These are phyloP conservation scores for Platanthera guangdongensis DNA, from an alignment of 106 monocot genomes.

Conservation along the genomic window DNA sequence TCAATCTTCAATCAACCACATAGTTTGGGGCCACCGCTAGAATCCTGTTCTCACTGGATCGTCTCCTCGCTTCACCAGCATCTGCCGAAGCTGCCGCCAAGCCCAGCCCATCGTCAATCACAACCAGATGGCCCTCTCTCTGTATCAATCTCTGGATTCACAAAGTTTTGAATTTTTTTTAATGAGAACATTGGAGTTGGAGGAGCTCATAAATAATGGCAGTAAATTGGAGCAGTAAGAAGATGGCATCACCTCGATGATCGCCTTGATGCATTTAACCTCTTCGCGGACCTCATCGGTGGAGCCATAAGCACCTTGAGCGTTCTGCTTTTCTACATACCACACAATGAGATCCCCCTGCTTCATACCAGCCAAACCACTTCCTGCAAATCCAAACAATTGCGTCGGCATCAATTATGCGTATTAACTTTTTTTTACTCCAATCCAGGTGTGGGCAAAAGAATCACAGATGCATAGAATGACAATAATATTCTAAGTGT, in stretches of 20 bases:
- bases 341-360: slow-evolving; percentile 82
- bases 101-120: slow-evolving; percentile 76
- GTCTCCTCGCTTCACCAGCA: slow-evolving; percentile 29
- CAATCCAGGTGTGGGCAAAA: not conserved
- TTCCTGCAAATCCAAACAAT: slow-evolving; percentile 38
- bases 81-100: slow-evolving; percentile 25
- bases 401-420: too few species aligned
- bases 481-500: too few species aligned
- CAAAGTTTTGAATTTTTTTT: not conserved
- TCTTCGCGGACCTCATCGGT: slow-evolving; percentile 75
- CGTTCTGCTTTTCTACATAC: slow-evolving; percentile 86
- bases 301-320: slow-evolving; percentile 44
- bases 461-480: too few species aligned
- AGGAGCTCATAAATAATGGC: not conserved
- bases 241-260: slow-evolving; percentile 64
- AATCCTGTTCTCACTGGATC: slow-evolving; percentile 58
- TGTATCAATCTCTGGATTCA: slow-evolving; percentile 81
- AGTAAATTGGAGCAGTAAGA: not conserved
- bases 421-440: not conserved
- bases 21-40: slow-evolving; percentile 92
- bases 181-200: too few species aligned
- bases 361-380: slow-evolving; percentile 92
- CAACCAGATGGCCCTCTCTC: slow-evolving; percentile 92
- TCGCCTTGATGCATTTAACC: slow-evolving; percentile 81
- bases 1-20: slow-evolving; percentile 51